phyloP scores from a whole-genome alignment of 1,284 basidiomycete genomes.

The Afroboletus lepidellus region DNA sequence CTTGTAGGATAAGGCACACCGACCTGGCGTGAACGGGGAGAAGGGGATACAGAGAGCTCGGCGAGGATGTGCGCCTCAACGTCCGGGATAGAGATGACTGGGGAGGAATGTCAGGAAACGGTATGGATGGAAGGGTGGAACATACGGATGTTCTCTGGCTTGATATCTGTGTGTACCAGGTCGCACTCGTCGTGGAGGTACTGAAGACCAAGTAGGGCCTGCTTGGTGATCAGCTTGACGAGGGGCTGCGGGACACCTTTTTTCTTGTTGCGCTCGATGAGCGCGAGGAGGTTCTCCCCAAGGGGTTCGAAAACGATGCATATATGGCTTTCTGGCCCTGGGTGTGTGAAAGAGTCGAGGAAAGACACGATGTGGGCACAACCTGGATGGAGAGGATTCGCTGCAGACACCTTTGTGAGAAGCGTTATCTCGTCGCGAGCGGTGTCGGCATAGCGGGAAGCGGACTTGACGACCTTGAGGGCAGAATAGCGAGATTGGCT shows the following conservation, averaged over 20 bases:
- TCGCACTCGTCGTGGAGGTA: slow-evolving; percentile 91
- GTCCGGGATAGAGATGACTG: slow-evolving; percentile 77
- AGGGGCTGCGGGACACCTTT: slow-evolving; percentile 78
- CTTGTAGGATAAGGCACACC: slow-evolving; percentile 59
- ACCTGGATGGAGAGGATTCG: slow-evolving; percentile 70
- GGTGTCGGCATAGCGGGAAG: slow-evolving; percentile 81
- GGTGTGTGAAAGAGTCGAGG: slow-evolving; percentile 81
- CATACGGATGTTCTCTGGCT: slow-evolving; percentile 85
- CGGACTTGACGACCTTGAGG: slow-evolving; percentile 91
- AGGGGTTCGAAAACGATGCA: slow-evolving; percentile 93
- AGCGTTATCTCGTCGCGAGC: slow-evolving; percentile 91
- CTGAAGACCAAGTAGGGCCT: slow-evolving; percentile 84
- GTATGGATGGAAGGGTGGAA: slow-evolving; percentile 17
- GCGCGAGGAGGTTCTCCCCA: slow-evolving; percentile 82
- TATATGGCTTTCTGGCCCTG: slow-evolving; percentile 70
- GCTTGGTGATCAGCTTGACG: slow-evolving; percentile 81
- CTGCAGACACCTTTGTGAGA: slow-evolving; percentile 71
- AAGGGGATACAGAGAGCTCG: slow-evolving; percentile 63
- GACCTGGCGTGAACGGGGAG: slow-evolving; percentile 69
- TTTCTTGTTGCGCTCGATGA: slow-evolving; percentile 86
- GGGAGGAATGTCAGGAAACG: slow-evolving; percentile 12
- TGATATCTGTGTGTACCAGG: slow-evolving; percentile 86
- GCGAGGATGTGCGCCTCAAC: slow-evolving; percentile 67
- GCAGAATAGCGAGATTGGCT: slow-evolving; percentile 76
- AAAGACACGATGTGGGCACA: slow-evolving; percentile 77